Conservation (phyloP, 148 eudicot genomes). For the Suaeda aralocaspica region DNA sequence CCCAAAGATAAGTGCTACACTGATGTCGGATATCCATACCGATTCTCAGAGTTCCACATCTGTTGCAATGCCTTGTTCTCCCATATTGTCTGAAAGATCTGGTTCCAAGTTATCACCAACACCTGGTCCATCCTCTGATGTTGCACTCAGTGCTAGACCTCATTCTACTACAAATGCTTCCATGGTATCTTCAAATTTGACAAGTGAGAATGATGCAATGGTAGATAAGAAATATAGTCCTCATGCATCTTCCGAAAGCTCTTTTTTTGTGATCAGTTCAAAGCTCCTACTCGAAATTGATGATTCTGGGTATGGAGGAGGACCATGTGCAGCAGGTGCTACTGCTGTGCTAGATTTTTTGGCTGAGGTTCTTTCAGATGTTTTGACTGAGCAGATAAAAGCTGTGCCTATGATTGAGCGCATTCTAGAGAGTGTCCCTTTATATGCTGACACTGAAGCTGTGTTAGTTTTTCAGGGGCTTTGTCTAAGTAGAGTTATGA, state of each 20-base stretch:
- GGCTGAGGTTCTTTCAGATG: conserved; percentile 88
- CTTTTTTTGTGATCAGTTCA: conserved; percentile 46
- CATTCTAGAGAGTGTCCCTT: conserved; percentile 81
- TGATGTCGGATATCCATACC: conserved; percentile 34
- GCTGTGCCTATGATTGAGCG: conserved; percentile 68
- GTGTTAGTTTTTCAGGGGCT: conserved; percentile 91
- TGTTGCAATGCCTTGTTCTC: conserved; percentile 56
- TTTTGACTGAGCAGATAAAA: conserved; percentile 84
- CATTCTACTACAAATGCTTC: conserved; percentile 44
- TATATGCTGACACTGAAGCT: conserved; percentile 77
- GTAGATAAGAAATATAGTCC: conserved; percentile 53
- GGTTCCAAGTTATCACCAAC: conserved; percentile 39
- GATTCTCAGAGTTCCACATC: conserved; percentile 77
- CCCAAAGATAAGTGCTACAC: conserved; percentile 37
- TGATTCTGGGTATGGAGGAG: conserved; percentile 91
- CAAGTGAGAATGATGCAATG: conserved; percentile 48
- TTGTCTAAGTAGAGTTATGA: conserved; percentile 92
- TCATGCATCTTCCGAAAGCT: conserved; percentile 43
- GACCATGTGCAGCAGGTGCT: conserved; percentile 94
- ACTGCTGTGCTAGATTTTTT: conserved; percentile 84
- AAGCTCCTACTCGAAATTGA: conserved; percentile 76
- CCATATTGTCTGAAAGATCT: conserved; percentile 72
- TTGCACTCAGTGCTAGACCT: conserved; percentile 56
- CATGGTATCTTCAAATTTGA: conserved; percentile 48
- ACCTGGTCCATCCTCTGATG: conserved; percentile 49